Evolutionary conservation across 1,284 basidiomycete species (phyloP).

Genomic region (Rhodotorula glutinis): DNA sequence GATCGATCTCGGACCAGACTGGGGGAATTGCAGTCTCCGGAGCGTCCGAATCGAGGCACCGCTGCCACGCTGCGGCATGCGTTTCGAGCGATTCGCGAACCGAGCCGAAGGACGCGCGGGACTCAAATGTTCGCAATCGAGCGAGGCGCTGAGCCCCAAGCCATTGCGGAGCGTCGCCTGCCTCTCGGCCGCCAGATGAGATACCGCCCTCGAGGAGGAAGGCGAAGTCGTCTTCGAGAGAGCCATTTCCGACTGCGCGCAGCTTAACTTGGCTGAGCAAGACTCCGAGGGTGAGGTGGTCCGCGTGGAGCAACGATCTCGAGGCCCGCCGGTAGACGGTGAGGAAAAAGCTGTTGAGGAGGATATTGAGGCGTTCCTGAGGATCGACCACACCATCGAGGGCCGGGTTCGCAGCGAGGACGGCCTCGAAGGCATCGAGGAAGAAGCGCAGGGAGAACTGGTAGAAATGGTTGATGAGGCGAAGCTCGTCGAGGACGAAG

Average conservation of each 20-base stretch:
- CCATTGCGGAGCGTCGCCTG: neutral
- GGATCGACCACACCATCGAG: constrained; percentile 74
- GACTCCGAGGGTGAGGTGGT: constrained; percentile 87
- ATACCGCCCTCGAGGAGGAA: constrained; percentile 76
- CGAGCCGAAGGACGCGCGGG: constrained; percentile 65
- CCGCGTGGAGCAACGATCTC: constrained; percentile 82
- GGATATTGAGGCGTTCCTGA: constrained; percentile 68
- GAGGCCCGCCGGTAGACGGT: constrained; percentile 86
- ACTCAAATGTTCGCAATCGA: constrained; percentile 51
- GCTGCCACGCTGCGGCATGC: constrained; percentile 67
- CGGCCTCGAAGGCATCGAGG: constrained; percentile 95
- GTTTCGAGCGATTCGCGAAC: constrained; percentile 66
- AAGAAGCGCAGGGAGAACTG: constrained; percentile 98
- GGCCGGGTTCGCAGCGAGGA: constrained; percentile 87
- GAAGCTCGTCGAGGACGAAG: constrained; percentile 94
- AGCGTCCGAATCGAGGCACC: constrained; percentile 65
- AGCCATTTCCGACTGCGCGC: constrained; percentile 64
- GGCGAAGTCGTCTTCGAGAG: constrained; percentile 76
- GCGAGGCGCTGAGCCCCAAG: constrained; percentile 60
- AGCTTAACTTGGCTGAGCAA: constrained; percentile 82
- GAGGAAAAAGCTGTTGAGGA: constrained; percentile 89
- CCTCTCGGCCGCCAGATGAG: neutral
- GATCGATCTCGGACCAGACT: constrained; percentile 27
- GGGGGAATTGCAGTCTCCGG: constrained; percentile 68
- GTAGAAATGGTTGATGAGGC: constrained; percentile 95